phyloP scores from a whole-genome alignment of 176 grass and related monocot genomes.

The Triticum monococcum region DNA sequence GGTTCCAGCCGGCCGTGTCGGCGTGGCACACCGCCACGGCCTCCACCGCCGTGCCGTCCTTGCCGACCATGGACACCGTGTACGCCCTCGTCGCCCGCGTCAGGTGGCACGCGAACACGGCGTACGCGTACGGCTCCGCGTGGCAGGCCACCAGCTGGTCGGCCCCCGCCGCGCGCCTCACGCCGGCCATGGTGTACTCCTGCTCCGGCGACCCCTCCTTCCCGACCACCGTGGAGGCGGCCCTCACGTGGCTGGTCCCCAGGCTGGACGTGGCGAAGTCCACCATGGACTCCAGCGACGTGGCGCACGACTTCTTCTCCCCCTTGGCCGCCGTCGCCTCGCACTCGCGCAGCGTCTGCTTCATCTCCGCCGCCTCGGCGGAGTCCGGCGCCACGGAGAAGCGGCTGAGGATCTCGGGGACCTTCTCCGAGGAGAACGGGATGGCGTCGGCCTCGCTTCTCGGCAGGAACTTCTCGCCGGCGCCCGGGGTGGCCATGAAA shows the following conservation, averaged over 20 bases:
- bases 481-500: conserved; percentile 38
- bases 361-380: conserved; percentile 47
- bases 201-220: conserved; percentile 38
- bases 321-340: conserved; percentile 49
- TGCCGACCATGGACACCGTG: conserved; percentile 68
- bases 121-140: conserved; percentile 71
- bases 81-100: conserved; percentile 57
- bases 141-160: conserved; percentile 68
- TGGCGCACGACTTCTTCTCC: conserved; percentile 78
- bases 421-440: conserved; percentile 70
- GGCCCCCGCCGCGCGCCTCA: conserved; percentile 25
- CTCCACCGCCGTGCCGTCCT: conserved; percentile 57
- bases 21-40: conserved; percentile 77
- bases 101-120: conserved; percentile 81
- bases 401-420: conserved; percentile 53
- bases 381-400: conserved; percentile 64
- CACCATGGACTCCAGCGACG: conserved; percentile 95
- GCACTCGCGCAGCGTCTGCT: conserved; percentile 60
- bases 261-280: conserved; percentile 75
- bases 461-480: conserved; percentile 46
- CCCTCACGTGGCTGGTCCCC: conserved; percentile 53
- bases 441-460: conserved; percentile 52
- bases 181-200: conserved; percentile 54
- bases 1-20: conserved; percentile 76
- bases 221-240: conserved; percentile 47